Conservation (phyloP, 2,329 filamentous ascomycete species). For the Didymella keratinophila region DNA sequence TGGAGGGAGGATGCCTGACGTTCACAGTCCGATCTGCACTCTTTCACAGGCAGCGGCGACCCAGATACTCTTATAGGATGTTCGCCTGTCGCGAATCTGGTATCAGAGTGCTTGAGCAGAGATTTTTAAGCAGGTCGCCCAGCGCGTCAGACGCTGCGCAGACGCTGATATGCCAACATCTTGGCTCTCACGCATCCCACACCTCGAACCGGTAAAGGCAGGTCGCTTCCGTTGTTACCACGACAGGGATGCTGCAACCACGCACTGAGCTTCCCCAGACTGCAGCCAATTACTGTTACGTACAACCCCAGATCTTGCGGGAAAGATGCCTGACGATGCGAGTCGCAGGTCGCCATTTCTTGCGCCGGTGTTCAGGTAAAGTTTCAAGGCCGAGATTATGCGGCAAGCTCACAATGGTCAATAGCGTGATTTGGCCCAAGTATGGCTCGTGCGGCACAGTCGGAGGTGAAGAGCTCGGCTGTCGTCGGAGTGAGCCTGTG, state of each 20-base stretch:
- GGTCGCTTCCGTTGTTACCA: conserved; percentile 11
- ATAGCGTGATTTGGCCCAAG: background rate
- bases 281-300: conserved; percentile 35
- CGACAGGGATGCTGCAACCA: conserved; percentile 8
- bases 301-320: conserved; percentile 22
- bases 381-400: conserved; percentile 16
- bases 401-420: conserved; percentile 1
- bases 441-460: background rate
- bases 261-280: conserved; percentile 13
- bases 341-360: conserved; percentile 5
- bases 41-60: conserved; percentile 10
- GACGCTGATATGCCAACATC: conserved; percentile 21
- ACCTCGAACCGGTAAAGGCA: conserved; percentile 17
- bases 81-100: background rate
- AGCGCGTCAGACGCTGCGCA: conserved; percentile 16
- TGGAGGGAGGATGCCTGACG: background rate
- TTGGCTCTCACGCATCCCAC: conserved; percentile 19
- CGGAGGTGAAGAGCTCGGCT: conserved; percentile 9
- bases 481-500: conserved; percentile 4
- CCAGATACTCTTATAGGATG: conserved; percentile 16
- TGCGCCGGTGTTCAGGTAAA: background rate
- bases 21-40: conserved; percentile 10
- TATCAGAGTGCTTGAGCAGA: conserved; percentile 9
- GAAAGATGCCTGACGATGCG: conserved; percentile 1
- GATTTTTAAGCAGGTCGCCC: conserved; percentile 17